These are phyloP conservation scores for Phytophthora megakarya DNA, from an alignment of 352 stramenopile species.

Conservation along the genomic window DNA sequence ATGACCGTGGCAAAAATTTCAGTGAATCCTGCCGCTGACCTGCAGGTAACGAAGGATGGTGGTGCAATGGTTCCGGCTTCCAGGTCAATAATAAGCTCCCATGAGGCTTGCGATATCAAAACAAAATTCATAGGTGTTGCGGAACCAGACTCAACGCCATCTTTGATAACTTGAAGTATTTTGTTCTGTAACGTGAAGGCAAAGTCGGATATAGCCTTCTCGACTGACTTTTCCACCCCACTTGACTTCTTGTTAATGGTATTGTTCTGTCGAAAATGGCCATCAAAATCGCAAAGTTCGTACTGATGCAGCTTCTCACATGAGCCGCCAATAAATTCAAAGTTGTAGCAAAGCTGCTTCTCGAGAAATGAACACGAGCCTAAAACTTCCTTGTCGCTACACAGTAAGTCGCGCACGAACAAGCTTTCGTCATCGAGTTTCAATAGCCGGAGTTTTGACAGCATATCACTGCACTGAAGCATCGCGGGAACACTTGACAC, in stretches of 20 bases:
- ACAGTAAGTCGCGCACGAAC: slow-evolving; percentile 6
- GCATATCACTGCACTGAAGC: slow-evolving; percentile 31
- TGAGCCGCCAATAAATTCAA: slow-evolving; percentile 39
- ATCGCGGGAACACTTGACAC: slow-evolving; percentile 43
- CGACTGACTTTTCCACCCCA: neutral
- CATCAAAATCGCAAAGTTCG: slow-evolving; percentile 37
- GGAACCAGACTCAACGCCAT: slow-evolving; percentile 23
- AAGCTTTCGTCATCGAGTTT: slow-evolving; percentile 16
- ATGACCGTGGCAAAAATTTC: slow-evolving; percentile 45
- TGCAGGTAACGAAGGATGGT: neutral
- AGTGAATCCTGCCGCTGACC: slow-evolving; percentile 16
- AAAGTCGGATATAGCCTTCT: slow-evolving; percentile 9
- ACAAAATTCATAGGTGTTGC: slow-evolving; percentile 46
- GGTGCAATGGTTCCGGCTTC: slow-evolving; percentile 19
- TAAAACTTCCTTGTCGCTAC: slow-evolving; percentile 4
- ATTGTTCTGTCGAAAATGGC: neutral
- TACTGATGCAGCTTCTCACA: slow-evolving; percentile 35
- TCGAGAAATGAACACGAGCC: slow-evolving; percentile 41
- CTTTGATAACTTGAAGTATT: slow-evolving; percentile 45
- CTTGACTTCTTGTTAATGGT: neutral
- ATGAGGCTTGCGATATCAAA: slow-evolving; percentile 57
- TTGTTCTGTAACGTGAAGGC: slow-evolving; percentile 35
- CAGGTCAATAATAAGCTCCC: slow-evolving; percentile 60
- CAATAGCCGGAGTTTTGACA: slow-evolving; percentile 31
- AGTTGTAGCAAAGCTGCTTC: slow-evolving; percentile 40